phyloP scores from a whole-genome alignment of 2,329 filamentous ascomycete species.

The Acrocalymma vagum region DNA sequence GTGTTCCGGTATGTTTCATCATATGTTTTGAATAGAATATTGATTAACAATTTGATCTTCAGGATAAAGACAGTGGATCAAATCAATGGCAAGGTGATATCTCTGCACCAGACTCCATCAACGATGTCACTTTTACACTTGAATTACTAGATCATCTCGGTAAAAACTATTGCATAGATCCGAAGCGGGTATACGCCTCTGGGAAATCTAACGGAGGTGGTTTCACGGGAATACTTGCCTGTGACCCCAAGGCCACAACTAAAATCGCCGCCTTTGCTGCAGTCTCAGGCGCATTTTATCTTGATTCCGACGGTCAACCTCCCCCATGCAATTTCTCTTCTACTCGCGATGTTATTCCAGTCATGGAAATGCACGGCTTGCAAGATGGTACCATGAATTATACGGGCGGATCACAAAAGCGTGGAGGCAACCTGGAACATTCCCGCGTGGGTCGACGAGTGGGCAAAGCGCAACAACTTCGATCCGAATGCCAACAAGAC shows the following conservation, averaged over 20 bases:
- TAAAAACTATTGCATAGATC: slow-evolving; percentile 56
- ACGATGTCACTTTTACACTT: slow-evolving; percentile 56
- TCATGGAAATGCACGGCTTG: slow-evolving; percentile 56
- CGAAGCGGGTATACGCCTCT: slow-evolving; percentile 53
- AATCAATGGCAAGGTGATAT: slow-evolving; percentile 56
- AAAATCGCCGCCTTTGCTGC: slow-evolving; percentile 61
- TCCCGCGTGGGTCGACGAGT: slow-evolving; percentile 44
- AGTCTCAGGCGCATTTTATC: slow-evolving; percentile 58
- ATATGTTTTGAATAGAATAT: neutral
- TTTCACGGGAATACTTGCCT: slow-evolving; percentile 59
- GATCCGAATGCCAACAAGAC: slow-evolving; percentile 34
- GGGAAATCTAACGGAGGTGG: slow-evolving; percentile 66
- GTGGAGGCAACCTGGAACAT: slow-evolving; percentile 25
- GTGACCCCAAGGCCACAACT: slow-evolving; percentile 50
- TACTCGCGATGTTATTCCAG: slow-evolving; percentile 40
- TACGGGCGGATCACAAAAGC: slow-evolving; percentile 39
- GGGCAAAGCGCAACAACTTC: slow-evolving; percentile 47
- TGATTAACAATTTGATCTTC: slow-evolving; percentile 4
- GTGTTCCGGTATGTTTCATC: slow-evolving; percentile 38
- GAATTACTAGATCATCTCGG: slow-evolving; percentile 53
- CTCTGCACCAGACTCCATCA: slow-evolving; percentile 42
- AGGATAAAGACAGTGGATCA: slow-evolving; percentile 19
- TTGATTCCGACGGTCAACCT: slow-evolving; percentile 26
- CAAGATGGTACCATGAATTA: slow-evolving; percentile 53
- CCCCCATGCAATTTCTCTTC: slow-evolving; percentile 37